Percentiles rank a stretch among this genome's conserved stretches.
These are phyloP conservation scores for Pseudocercospora vitis DNA, from an alignment of 2,329 filamentous ascomycete genomes.

Conservation along the genomic window DNA sequence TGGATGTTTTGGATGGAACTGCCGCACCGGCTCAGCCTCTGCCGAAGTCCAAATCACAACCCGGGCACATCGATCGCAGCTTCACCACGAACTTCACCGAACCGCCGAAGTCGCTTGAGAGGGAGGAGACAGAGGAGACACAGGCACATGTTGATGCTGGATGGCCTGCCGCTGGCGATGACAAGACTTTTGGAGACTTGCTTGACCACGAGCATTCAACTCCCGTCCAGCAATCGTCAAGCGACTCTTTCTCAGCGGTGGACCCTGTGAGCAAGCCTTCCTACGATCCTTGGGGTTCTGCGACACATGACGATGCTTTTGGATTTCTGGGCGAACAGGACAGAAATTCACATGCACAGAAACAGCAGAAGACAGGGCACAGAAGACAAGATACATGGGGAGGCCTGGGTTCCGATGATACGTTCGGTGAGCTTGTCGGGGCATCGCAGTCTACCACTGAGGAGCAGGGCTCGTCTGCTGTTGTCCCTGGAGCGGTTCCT, in stretches of 20 bases:
- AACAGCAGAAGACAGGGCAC: neutral
- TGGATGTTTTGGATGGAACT: constrained; percentile 23
- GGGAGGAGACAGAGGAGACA: constrained; percentile 15
- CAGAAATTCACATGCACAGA: neutral
- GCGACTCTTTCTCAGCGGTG: neutral
- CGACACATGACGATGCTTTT: constrained; percentile 27
- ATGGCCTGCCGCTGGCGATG: constrained; percentile 35
- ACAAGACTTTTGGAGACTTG: constrained; percentile 36
- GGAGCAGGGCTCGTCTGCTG: neutral
- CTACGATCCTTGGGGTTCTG: constrained; percentile 20
- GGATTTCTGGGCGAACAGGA: neutral
- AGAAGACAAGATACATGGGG: constrained; percentile 20
- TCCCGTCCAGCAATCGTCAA: neutral
- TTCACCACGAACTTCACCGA: constrained; percentile 39
- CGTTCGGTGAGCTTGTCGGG: constrained; percentile 26
- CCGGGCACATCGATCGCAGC: constrained; percentile 31
- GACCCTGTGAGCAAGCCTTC: constrained; percentile 17
- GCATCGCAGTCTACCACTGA: neutral
- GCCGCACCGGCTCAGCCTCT: constrained; percentile 20
- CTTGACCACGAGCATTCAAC: constrained; percentile 23
- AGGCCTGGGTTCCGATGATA: constrained; percentile 24
- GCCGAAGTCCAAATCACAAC: constrained; percentile 19
- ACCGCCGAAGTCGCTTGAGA: constrained; percentile 14
- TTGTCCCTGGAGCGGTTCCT: constrained; percentile 13
- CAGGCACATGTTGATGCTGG: constrained; percentile 20